Evolutionary conservation across 78 protist species (phyloP), one percentile per base, ranked within the genome.

Genomic region (Pelomyxa schiedti): DNA sequence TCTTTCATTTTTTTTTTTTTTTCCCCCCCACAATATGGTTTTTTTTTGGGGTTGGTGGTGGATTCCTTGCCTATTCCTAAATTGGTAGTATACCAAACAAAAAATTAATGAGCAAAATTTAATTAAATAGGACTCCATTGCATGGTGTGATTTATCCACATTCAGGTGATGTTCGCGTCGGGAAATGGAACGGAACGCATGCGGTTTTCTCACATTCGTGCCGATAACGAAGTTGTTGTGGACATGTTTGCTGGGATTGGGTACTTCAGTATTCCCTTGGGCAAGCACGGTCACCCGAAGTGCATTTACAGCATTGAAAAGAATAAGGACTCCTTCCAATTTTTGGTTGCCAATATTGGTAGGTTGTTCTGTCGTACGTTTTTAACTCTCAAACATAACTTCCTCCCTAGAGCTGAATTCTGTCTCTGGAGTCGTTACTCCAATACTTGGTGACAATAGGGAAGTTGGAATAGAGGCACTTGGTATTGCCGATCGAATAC

Each of bases 191-290:
- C 78, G 26, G 83, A 79, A 39, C 43, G 68, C 30, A 32, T 30
- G 41, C 64, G 58, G 35, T 30, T 32, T 16, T 70, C 38, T 36
- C 2, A 22, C 5, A 16, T 39, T 40, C 0, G 0, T n/a, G n/a
- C 41, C 26, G 0, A 37, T 9, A 66, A 58, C 5, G 64, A 78
- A 38, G 8, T 29, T 8, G 75, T 78, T 16, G 83, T 72, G 36
- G 83, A 78, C 42, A 66, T 78, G 30, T 78, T 71, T 35, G 76
- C 83, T 0, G 83, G 83, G 39, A 78, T 78, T 30, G 83, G 83
- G 58, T 78, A 78, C 72, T 78, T 78, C 77, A 65, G 68, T 26
- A 30, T 67, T 5, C 77, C 77, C 6, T 26, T 65, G 4, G 42
- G 63, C 28, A 32, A 5, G 39, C 1, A 63, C 28, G 79, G 64